phyloP scores from a whole-genome alignment of 768 basidiomycete species.

The Pleurotus pulmonarius region DNA sequence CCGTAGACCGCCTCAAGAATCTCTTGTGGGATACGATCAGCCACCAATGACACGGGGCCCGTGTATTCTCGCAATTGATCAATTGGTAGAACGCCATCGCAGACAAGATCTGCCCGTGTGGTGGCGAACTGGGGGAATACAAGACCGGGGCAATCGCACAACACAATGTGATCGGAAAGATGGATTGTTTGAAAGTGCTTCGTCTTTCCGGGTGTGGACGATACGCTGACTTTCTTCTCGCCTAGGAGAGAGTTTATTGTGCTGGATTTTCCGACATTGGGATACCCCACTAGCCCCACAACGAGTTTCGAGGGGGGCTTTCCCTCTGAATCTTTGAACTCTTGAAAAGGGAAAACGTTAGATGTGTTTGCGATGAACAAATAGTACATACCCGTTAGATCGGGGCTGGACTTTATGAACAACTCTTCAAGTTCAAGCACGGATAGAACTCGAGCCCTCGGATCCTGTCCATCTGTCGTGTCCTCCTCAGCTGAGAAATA shows the following conservation, averaged over 20 bases:
- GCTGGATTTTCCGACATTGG: constrained; percentile 98
- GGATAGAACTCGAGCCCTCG: constrained; percentile 72
- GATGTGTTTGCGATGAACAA: not conserved
- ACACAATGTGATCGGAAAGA: constrained; percentile 78
- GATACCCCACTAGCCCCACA: constrained; percentile 94
- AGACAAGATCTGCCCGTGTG: constrained; percentile 92
- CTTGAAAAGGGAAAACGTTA: constrained; percentile 31
- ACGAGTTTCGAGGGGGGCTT: constrained; percentile 60
- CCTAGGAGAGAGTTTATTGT: constrained; percentile 96
- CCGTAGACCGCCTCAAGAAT: constrained; percentile 93
- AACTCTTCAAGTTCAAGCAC: constrained; percentile 87
- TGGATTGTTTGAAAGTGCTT: constrained; percentile 99
- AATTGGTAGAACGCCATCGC: constrained; percentile 95
- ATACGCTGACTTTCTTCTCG: constrained; percentile 97
- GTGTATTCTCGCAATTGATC: constrained; percentile 95
- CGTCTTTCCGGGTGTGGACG: constrained; percentile 96
- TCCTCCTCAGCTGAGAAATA: constrained; percentile 55
- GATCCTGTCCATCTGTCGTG: constrained; percentile 47
- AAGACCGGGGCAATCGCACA: constrained; percentile 97
- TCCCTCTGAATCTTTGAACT: constrained; percentile 56
- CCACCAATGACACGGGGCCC: constrained; percentile 77
- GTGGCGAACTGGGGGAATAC: constrained; percentile 99
- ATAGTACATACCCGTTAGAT: constrained; percentile 50
- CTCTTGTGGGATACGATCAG: constrained; percentile 71
- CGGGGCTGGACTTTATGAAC: constrained; percentile 69